Evolutionary conservation across 768 basidiomycete genomes (phyloP).

Genomic region (Gymnopilus junonius): DNA sequence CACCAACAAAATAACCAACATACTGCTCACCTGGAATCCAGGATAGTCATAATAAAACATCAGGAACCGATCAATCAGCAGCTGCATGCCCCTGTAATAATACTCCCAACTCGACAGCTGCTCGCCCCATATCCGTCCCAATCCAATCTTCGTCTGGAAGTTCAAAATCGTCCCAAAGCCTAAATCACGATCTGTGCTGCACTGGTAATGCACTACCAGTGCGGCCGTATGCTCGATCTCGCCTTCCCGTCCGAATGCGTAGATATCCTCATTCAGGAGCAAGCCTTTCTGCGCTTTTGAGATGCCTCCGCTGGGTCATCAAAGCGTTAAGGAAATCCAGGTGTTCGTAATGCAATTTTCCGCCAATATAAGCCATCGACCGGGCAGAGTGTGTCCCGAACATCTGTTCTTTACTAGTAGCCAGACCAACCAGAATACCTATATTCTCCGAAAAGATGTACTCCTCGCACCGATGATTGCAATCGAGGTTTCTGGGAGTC

Average conservation of each 20-base stretch:
- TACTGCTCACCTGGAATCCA: constrained; percentile 99
- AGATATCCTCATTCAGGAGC: constrained; percentile 99
- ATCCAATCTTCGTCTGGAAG: constrained; percentile 99
- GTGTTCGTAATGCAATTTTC: constrained; percentile 98
- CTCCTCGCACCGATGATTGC: constrained; percentile 99
- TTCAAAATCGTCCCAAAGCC: constrained; percentile 99
- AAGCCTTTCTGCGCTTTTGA: constrained; percentile 99
- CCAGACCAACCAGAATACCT: constrained; percentile 97
- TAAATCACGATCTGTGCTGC: constrained; percentile 97
- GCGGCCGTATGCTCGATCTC: constrained; percentile 99
- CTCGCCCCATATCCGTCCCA: constrained; percentile 99
- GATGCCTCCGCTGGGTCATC: constrained; percentile 95
- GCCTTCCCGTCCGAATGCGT: constrained; percentile 95
- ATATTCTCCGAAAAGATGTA: constrained; percentile 99
- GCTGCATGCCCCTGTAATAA: constrained; percentile 97
- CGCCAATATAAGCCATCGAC: constrained; percentile 95
- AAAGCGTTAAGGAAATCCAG: constrained; percentile 98
- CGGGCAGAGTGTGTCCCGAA: constrained; percentile 98
- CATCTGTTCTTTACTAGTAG: constrained; percentile 99
- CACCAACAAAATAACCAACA: constrained; percentile 96
- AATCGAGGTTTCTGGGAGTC: constrained; percentile 90
- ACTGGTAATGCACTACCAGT: constrained; percentile 99
- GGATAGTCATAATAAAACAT: constrained; percentile 99
- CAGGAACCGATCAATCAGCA: constrained; percentile 97
- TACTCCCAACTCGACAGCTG: constrained; percentile 99